A percentile compares a stretch with the other conserved stretches of the same genome.
Evolutionary conservation across 2,329 filamentous ascomycete genomes (phyloP).

Genomic region (Corynespora cassiicola): DNA sequence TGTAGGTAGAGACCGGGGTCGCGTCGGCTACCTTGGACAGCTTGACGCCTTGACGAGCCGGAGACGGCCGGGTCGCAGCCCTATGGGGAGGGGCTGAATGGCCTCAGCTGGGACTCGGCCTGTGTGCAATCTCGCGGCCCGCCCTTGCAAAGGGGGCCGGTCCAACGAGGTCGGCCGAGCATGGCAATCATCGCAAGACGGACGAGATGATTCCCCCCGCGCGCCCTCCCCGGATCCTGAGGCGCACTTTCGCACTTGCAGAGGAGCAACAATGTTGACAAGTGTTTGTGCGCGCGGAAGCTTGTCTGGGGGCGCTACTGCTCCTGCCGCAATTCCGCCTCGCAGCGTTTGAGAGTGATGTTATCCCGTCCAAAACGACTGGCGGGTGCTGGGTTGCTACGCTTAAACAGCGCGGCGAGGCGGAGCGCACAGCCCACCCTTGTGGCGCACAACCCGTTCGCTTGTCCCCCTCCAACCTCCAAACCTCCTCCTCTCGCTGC

Average conservation of each 20-base stretch:
- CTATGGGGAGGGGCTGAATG: too few species aligned
- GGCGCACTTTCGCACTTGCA: not conserved
- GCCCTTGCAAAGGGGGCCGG: not conserved
- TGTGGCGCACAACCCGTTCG: conserved; percentile 18
- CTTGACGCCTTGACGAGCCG: too few species aligned
- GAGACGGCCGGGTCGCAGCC: too few species aligned
- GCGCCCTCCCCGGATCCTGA: conserved; percentile 5
- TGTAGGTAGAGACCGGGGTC: conserved; percentile 2
- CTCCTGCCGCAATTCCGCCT: conserved; percentile 34
- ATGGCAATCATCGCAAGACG: conserved; percentile 1
- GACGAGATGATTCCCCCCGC: not conserved
- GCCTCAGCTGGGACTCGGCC: too few species aligned
- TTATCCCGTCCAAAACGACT: conserved; percentile 24
- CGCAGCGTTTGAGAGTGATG: conserved; percentile 23
- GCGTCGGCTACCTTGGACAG: not conserved
- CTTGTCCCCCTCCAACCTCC: conserved; percentile 11
- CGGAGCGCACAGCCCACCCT: conserved; percentile 21
- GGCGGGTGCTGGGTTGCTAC: conserved; percentile 34
- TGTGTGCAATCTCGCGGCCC: not conserved
- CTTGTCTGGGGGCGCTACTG: conserved; percentile 8
- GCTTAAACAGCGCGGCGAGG: conserved; percentile 15
- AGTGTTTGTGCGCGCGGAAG: conserved; percentile 7
- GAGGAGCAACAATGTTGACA: conserved; percentile 3
- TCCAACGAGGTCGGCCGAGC: conserved; percentile 3
- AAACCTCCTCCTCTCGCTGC: conserved; percentile 16